Base-by-base conservation (phyloP, 2,329 filamentous ascomycete genomes). In the Xylaria sp. region DNA sequence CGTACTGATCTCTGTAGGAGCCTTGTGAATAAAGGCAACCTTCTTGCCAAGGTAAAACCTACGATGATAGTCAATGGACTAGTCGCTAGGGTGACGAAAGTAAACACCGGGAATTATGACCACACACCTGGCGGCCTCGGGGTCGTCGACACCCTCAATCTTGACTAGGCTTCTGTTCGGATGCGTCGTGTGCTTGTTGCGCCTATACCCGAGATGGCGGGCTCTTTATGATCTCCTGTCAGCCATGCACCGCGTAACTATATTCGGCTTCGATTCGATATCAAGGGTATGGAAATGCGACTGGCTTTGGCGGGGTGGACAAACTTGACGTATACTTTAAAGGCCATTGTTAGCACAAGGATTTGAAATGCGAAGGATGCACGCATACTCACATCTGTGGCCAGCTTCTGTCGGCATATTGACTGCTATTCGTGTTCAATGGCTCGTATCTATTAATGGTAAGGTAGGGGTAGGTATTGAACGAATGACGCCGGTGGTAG, bases 21-120 rank as follows among this genome's bases (percentile, higher is more conserved):
- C 64, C 47, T 66, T 64, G n/a, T 66, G 38, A 46, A 66, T 38
- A 43, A 66, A 66, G 17, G 61, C 64, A n/a, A 66, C 50, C 33
- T 61, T 66, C 42, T 66, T 66, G 14, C 64, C 64, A 11, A 66
- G 55, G 42, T 66, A 66, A 54, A 66, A 64, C 40, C 64, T 66
- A 45, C 17, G 25, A 37, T 35, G 33, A 31, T 31, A 31, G 57
- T 64, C 52, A 61, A 56, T 28, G 40, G 33, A 9, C n/a, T n/a
- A 3, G 40, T 57, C 37, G 4, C 37, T 12, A 21, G 12, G 17
- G 28, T 35, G 47, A 42, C 21, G 35, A 4, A 45, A 57, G 35
- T 53, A n/a, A 40, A 50, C 33, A 38, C 11, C 5, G 14, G 15
- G 31, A 5, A 15, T 40, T n/a, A 38, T 50, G 37, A 31, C 5